Percentiles rank a stretch among this genome's conserved stretches.
These are phyloP conservation scores for Chloranthus sessilifolius DNA, from an alignment of 164 flowering plant genomes.

Conservation along the genomic window DNA sequence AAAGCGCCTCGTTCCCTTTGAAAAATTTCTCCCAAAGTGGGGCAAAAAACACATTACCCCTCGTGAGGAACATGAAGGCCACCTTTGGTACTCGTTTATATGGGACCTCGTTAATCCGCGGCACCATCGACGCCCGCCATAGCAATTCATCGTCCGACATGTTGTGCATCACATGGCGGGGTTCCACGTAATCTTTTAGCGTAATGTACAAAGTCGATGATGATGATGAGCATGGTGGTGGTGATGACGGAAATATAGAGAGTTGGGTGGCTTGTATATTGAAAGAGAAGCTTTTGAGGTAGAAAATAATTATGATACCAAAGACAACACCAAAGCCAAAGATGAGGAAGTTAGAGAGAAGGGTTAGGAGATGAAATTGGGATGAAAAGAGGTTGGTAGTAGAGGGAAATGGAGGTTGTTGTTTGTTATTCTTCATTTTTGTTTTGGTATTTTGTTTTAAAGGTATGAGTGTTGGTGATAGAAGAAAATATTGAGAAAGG, in stretches of 20 bases:
- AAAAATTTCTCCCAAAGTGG: slow-evolving; percentile 64
- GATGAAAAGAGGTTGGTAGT: not conserved
- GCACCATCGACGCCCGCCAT: slow-evolving; percentile 54
- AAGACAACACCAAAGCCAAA: slow-evolving; percentile 7
- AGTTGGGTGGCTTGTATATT: slow-evolving; percentile 13
- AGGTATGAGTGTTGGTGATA: not conserved
- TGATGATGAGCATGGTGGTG: slow-evolving; percentile 3
- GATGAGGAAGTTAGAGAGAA: slow-evolving; percentile 5
- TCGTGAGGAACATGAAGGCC: slow-evolving; percentile 56
- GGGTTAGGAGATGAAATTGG: slow-evolving; percentile 2
- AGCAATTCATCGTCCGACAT: slow-evolving; percentile 48
- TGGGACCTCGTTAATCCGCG: slow-evolving; percentile 22
- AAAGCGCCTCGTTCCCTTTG: slow-evolving; percentile 42
- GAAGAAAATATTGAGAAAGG: not conserved
- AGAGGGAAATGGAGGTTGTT: not conserved
- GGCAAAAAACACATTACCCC: slow-evolving; percentile 35
- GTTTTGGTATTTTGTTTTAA: not conserved
- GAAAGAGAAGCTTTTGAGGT: slow-evolving; percentile 2
- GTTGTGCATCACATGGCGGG: slow-evolving; percentile 26
- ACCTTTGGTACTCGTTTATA: slow-evolving; percentile 36
- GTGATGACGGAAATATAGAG: slow-evolving; percentile 10
- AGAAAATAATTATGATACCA: slow-evolving; percentile 2
- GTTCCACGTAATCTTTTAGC: slow-evolving; percentile 23
- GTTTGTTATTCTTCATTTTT: slow-evolving; percentile 5
- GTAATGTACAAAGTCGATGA: slow-evolving; percentile 5